Base-by-base conservation (phyloP, 305 asterid species). In the Nicotiana rustica region DNA sequence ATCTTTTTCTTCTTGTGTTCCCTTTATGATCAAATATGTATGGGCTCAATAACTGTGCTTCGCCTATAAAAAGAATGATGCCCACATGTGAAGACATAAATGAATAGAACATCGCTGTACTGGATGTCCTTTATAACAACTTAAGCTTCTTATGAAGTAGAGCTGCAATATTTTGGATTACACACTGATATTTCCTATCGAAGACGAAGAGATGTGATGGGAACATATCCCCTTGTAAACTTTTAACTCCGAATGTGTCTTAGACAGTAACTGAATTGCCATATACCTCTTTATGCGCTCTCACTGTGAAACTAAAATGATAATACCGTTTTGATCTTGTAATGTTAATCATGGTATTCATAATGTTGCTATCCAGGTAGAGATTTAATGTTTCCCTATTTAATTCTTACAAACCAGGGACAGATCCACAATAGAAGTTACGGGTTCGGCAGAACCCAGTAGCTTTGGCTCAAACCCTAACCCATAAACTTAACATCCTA, bases 331-430 rank as follows among this genome's bases (percentile, higher is more conserved):
- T 44, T 47, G 60, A 19, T 47, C 61, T 47, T 19, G 60, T 71
- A 71, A 71, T 19, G 78, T 19, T 8, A 71, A 44, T 44, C 21
- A n/a, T 68, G 77, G 17, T 18, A 41, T 44, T 44, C 78, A 71
- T 70, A 70, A 15, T 5, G 78, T 44, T 41, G 6, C 59, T 10
- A 6, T 41, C 36, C 6, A 18, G 57, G 59, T 70, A 41, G n/a
- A 35, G 36, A 67, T 67, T n/a, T 44, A 38, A 69, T 18, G 33
- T 38, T 41, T 69, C 3, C 5, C 36, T 12, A 9, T 17, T 70
- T 18, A 70, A 70, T 19, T 19, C 12, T 70, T 41, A 31, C 33
- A 31, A 31, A 31, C 33, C 3, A 31, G 33, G 33, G 33, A 31
- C 33, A 31, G 33, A 1, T 31, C 33, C 3, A 31, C 33, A 31